Base-by-base conservation (phyloP, 140 eudicot species). In the Anethum foeniculum region DNA sequence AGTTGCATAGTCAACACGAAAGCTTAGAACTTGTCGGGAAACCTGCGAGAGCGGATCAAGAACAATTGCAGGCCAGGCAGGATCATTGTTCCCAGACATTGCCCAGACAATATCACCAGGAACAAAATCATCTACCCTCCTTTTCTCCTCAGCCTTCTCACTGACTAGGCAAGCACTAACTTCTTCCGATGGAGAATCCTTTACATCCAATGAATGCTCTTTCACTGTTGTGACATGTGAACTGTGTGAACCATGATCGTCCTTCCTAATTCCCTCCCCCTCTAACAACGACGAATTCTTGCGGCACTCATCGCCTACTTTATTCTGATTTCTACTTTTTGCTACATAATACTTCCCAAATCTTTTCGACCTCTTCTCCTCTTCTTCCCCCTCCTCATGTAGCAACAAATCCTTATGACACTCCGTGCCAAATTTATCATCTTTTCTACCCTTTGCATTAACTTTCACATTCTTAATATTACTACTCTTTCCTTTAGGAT, bases 21-120 rank as follows among this genome's bases (percentile, higher is more conserved):
- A 67, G 43, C 74, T 67, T 0, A 67, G 43, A 67, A 67, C 43
- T 86, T 91, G 93, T 75, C 84, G 97, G 25, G 98, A 95, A 83
- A 88, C 97, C 81, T 93, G 98, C 2, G 83, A 74, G 3, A 75
- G 85, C 41, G 94, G 91, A 81, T 91, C 88, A 67, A 93, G 97
- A 77, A 93, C 98, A 52, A 93, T 93, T 6, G 97, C 98, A 9
- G 98, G 97, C 98, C 98, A 93, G 73, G 98, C 98, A 23, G 97
- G 97, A 86, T 88, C 85, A 80, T 81, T 83, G 79, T 82, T 87
- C 56, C 97, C 97, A 0, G 97, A 85, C 54, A 85, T 83, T 6
- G 96, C 98, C 98, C 98, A 93, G 27, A 93, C 97, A 47, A 93
- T 85, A 79, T 93, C 95, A 78, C 95, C 97, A 0, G 90, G 89